phyloP scores from a whole-genome alignment of 768 basidiomycete genomes.

The Agaricus sinodeliciosus region DNA sequence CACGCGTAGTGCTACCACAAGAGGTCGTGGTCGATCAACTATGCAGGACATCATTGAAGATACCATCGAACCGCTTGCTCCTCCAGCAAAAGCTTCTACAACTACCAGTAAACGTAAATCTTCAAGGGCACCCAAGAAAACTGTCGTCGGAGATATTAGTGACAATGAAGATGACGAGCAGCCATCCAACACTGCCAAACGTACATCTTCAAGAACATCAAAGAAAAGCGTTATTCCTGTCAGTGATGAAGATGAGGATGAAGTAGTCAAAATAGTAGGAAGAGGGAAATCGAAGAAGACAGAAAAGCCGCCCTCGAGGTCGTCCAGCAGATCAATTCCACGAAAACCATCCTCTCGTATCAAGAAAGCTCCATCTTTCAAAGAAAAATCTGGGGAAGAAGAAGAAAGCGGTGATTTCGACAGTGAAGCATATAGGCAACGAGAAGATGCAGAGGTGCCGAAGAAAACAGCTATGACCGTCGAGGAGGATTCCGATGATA shows the following conservation, averaged over 20 bases:
- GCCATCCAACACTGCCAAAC: not conserved
- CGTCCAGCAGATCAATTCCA: not conserved
- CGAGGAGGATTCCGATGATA: not conserved
- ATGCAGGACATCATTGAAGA: slow-evolving; percentile 7
- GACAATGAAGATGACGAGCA: not conserved
- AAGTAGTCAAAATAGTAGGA: not conserved
- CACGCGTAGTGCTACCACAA: slow-evolving; percentile 10
- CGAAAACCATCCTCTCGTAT: not conserved
- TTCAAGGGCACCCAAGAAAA: not conserved
- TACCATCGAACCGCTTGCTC: slow-evolving; percentile 16
- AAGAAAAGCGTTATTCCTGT: not conserved
- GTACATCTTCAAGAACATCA: not conserved
- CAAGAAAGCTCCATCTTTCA: not conserved
- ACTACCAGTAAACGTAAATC: not conserved
- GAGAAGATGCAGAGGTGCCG: not conserved
- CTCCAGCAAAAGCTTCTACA: slow-evolving; percentile 16
- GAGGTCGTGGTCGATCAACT: slow-evolving; percentile 2
- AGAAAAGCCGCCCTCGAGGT: not conserved
- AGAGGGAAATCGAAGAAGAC: not conserved
- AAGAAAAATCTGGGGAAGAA: not conserved
- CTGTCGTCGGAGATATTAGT: not conserved
- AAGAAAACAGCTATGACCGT: not conserved
- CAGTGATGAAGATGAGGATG: not conserved
- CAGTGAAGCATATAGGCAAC: not conserved
- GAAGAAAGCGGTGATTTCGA: not conserved